A percentile compares a stretch with the other conserved stretches of the same genome.
Evolutionary conservation across 1,139 yeast species (phyloP).

Genomic region (Blastobotrys capitulatus): DNA sequence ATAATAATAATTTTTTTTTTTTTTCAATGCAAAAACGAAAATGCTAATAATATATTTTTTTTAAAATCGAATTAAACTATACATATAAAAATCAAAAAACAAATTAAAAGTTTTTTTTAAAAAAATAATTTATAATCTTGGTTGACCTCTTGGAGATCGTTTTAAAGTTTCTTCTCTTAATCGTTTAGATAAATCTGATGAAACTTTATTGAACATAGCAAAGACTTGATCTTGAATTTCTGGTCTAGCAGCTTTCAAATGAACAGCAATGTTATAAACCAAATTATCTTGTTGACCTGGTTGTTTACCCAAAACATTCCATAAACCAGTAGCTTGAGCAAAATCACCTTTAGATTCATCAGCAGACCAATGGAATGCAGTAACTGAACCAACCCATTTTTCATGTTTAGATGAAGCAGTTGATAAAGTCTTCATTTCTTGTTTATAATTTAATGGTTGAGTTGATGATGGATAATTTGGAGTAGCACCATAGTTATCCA

Average conservation of each 20-base stretch:
- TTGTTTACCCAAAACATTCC: conserved; percentile 69
- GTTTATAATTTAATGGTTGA: conserved; percentile 44
- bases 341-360: conserved; percentile 60
- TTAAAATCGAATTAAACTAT: no score
- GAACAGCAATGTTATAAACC: conserved; percentile 79
- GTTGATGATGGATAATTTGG: conserved; percentile 57
- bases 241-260: conserved; percentile 63
- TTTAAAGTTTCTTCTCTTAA: conserved; percentile 60
- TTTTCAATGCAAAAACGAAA: no score
- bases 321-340: conserved; percentile 61
- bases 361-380: conserved; percentile 82
- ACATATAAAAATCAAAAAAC: no score
- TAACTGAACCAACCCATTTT: conserved; percentile 82
- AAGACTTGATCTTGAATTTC: conserved; percentile 75
- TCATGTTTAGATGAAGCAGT: conserved; percentile 50
- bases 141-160: conserved; percentile 44
- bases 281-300: conserved; percentile 64
- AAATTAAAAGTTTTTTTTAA: no score
- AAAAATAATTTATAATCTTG: conserved; percentile 10
- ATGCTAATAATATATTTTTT: no score
- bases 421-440: conserved; percentile 39
- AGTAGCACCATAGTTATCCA: conserved; percentile 75
- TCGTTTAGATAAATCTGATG: conserved; percentile 54
- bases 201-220: conserved; percentile 70
- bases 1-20: no score